Conservation (phyloP, 768 basidiomycete species). For the Leccinellum albellum region DNA sequence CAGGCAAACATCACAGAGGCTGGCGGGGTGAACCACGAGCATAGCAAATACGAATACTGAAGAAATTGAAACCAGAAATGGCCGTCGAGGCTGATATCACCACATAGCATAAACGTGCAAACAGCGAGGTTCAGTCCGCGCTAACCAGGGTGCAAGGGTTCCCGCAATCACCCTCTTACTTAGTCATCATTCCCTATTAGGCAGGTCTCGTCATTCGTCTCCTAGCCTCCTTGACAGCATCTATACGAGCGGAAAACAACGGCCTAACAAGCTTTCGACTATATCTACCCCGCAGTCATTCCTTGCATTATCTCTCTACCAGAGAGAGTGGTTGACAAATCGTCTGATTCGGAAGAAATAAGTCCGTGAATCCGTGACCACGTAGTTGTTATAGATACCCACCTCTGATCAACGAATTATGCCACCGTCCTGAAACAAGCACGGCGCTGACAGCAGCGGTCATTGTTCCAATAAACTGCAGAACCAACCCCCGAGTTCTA, state of each 20-base stretch:
- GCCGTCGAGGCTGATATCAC: slow-evolving; percentile 29
- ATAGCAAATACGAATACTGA: slow-evolving; percentile 33
- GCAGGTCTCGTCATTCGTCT: slow-evolving; percentile 17
- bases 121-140: slow-evolving; percentile 13
- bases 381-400: slow-evolving; percentile 14
- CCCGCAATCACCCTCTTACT: background rate
- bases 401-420: slow-evolving; percentile 41
- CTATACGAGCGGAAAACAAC: slow-evolving; percentile 32
- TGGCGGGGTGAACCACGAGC: slow-evolving; percentile 66
- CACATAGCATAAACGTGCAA: slow-evolving; percentile 34
- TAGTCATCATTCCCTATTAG: background rate
- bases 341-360: slow-evolving; percentile 25
- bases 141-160: slow-evolving; percentile 21
- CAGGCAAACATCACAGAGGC: slow-evolving; percentile 74
- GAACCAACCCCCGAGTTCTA: too few relatives aligned
- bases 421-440: slow-evolving; percentile 42
- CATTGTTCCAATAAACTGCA: slow-evolving; percentile 11
- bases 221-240: slow-evolving; percentile 11
- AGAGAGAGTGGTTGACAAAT: slow-evolving; percentile 35
- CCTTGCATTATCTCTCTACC: slow-evolving; percentile 35
- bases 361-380: too few relatives aligned
- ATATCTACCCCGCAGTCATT: background rate
- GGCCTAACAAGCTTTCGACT: slow-evolving; percentile 16
- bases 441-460: slow-evolving; percentile 23
- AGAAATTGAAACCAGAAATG: slow-evolving; percentile 23